These are phyloP conservation scores for Mycena metata DNA, from an alignment of 768 basidiomycete genomes.

Conservation along the genomic window DNA sequence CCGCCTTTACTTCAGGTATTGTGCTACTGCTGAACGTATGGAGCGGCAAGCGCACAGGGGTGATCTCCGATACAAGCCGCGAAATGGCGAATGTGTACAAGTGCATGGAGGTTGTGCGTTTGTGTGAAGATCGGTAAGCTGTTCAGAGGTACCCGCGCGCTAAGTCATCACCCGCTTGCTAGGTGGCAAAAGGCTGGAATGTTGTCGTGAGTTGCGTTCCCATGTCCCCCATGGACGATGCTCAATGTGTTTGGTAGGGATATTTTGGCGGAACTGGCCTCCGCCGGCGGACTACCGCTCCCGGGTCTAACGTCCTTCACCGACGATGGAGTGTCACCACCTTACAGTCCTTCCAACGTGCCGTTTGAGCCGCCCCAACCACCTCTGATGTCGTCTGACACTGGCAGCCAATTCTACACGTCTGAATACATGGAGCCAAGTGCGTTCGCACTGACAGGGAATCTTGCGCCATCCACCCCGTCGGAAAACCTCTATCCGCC, in stretches of 20 bases:
- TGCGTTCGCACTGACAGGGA: too few species aligned
- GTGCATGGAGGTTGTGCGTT: slow-evolving; percentile 66
- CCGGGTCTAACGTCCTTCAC: too few species aligned
- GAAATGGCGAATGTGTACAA: slow-evolving; percentile 72
- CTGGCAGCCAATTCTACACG: too few species aligned
- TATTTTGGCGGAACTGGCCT: slow-evolving; percentile 40
- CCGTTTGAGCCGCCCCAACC: too few species aligned
- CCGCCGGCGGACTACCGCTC: background rate
- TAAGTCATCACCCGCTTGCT: background rate
- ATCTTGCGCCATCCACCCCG: too few species aligned
- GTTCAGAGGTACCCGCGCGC: background rate
- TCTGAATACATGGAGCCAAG: too few species aligned
- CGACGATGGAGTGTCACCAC: too few species aligned
- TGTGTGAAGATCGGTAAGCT: slow-evolving; percentile 55
- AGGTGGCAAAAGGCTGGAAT: slow-evolving; percentile 60
- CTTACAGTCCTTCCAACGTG: too few species aligned
- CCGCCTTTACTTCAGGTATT: slow-evolving; percentile 57
- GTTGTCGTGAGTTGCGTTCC: slow-evolving; percentile 42
- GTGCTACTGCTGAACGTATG: slow-evolving; percentile 77
- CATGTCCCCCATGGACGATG: background rate
- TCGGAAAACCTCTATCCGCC: too few species aligned
- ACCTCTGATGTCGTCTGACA: too few species aligned
- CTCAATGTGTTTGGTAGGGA: slow-evolving; percentile 23
- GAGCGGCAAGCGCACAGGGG: slow-evolving; percentile 66
- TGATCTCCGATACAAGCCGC: slow-evolving; percentile 59